Evolutionary conservation across 1,139 yeast species (phyloP).

Genomic region (Taphrina pruni): DNA sequence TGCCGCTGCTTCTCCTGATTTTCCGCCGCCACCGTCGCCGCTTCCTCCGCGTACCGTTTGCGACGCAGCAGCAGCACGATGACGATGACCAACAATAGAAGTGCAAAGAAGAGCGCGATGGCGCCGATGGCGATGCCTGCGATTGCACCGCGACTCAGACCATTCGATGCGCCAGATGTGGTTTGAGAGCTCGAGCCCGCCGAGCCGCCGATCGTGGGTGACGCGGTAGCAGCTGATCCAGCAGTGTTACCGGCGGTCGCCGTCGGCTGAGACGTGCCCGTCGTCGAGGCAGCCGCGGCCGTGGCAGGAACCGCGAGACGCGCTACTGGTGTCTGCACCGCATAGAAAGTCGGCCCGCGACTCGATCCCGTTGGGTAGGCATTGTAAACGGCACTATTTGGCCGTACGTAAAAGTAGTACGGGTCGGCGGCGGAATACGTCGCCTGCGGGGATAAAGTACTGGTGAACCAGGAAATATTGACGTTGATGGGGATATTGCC

Average conservation of each 20-base stretch:
- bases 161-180: not conserved
- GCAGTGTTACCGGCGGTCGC: not conserved
- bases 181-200: not conserved
- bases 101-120: constrained; percentile 35
- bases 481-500: constrained; percentile 37
- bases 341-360: constrained; percentile 37
- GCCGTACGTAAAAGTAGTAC: constrained; percentile 32
- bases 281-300: not conserved
- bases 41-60: constrained; percentile 13
- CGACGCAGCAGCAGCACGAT: constrained; percentile 12
- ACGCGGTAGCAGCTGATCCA: constrained; percentile 1
- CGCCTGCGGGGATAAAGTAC: constrained; percentile 21
- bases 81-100: constrained; percentile 14
- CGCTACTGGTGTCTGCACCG: constrained; percentile 31
- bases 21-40: constrained; percentile 22
- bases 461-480: constrained; percentile 35
- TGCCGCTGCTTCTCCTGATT: constrained; percentile 19
- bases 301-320: constrained; percentile 17
- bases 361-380: constrained; percentile 25
- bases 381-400: constrained; percentile 31
- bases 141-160: constrained; percentile 24
- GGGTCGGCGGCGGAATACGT: constrained; percentile 33
- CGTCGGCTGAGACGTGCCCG: not conserved
- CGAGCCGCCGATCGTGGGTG: not conserved
- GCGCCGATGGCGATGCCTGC: constrained; percentile 38